Evolutionary conservation across 169 alveolate species (phyloP).

Genomic region (Cystoisospora suis): DNA sequence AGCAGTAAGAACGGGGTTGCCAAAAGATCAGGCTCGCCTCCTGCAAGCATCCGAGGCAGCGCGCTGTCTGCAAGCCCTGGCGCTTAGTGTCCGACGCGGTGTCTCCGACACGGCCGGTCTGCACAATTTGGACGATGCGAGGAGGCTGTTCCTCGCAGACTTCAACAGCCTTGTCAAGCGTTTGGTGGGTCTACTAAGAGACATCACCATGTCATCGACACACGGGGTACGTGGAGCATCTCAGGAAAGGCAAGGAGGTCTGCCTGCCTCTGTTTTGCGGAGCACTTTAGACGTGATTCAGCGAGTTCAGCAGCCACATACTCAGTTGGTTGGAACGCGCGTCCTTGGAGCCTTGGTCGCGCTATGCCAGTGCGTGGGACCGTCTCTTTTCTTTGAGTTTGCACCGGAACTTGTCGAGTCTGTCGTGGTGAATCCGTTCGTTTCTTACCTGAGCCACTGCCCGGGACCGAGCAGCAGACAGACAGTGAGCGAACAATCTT

Average conservation of each 20-base stretch:
- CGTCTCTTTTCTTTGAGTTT: background rate
- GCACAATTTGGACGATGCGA: no score
- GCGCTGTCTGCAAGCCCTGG: background rate
- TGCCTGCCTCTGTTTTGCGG: no score
- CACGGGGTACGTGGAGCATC: no score
- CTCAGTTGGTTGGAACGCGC: background rate
- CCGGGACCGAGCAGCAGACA: background rate
- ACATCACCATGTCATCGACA: no score
- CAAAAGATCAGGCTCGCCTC: constrained; percentile 3
- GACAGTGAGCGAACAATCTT: background rate
- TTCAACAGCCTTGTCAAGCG: background rate
- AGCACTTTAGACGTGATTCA: no score
- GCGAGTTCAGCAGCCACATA: background rate
- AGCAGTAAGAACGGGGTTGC: no score
- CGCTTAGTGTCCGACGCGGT: constrained; percentile 2
- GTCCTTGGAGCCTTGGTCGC: constrained; percentile 3
- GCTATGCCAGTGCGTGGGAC: background rate
- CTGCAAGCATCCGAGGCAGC: background rate
- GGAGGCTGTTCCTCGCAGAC: background rate
- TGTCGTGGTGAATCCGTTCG: background rate
- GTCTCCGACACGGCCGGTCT: background rate
- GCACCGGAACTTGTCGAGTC: background rate
- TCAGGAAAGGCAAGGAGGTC: no score
- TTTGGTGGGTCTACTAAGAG: background rate
- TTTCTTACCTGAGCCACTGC: background rate